Conservation (phyloP, 345 rosid genomes). For the Passiflora organensis region DNA sequence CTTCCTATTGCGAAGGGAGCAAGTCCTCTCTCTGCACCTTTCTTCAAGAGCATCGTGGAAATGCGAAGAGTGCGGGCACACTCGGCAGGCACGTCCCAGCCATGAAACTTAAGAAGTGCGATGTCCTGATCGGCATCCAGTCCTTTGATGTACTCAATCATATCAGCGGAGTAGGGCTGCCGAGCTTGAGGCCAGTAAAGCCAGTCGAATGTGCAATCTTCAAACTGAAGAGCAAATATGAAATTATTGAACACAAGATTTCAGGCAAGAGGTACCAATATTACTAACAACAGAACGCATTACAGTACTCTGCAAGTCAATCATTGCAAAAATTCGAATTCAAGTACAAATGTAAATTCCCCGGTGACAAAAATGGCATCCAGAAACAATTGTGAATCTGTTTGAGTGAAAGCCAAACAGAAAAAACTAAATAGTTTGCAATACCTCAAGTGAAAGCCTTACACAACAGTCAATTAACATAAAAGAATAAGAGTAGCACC, state of each 20-base stretch:
- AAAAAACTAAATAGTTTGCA: no score
- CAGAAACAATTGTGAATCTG: no score
- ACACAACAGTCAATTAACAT: no score
- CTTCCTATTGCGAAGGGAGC: conserved; percentile 67
- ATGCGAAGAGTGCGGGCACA: conserved; percentile 51
- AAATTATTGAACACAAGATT: no score
- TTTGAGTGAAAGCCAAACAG: no score
- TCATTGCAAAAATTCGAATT: no score
- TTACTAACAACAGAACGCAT: no score
- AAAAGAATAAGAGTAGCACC: neutral
- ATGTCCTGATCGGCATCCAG: conserved; percentile 67
- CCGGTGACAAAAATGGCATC: no score
- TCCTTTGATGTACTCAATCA: conserved; percentile 48
- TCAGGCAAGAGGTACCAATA: no score
- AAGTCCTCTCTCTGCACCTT: conserved; percentile 63
- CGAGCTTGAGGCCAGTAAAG: conserved; percentile 89
- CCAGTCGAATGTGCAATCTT: conserved; percentile 94
- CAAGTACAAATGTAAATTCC: no score
- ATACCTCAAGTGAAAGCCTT: no score
- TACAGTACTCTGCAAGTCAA: no score
- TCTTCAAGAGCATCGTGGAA: conserved; percentile 81
- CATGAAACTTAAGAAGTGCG: conserved; percentile 51
- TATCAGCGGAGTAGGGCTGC: conserved; percentile 51
- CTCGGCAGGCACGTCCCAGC: conserved; percentile 59
- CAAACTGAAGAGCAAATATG: conserved; percentile 51